Evolutionary conservation across 768 basidiomycete species (phyloP), one percentile per base, ranked within the genome.

Genomic region (Lactifluus subvellereus): DNA sequence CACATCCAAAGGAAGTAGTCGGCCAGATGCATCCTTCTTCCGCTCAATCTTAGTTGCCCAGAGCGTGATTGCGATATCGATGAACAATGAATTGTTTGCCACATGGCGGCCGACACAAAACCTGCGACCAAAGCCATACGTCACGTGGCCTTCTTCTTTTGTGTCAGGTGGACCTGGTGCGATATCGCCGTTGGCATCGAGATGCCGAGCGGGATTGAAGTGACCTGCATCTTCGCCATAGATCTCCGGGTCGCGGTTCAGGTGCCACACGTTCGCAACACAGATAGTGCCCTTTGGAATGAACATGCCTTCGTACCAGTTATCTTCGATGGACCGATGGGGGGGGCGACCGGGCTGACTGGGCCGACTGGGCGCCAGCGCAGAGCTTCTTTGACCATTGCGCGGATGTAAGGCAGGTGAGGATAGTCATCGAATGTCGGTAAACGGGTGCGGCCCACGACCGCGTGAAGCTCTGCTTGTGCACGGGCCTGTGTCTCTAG

Each of bases 271-370:
- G 20, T 68, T 68, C 33, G 61, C 60, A n/a, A 68, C 63, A 43
- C 60, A 61, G 30, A 66, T 33, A 14, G 61, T 63, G 13, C 65
- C 65, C 32, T 67, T 66, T 18, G 60, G 60, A 5, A 68, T 68
- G 57, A 68, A 67, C 57, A 62, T 63, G 38, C 65, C 67, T 48
- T 68, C 58, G 38, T 68, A 68, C 54, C 66, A 61, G 45, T 68
- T 65, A 20, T 68, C 67, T 49, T 68, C 61, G 10, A 66, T 67
- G 18, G 65, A 66, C 11, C 64, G 66, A 50, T 67, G 66, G 11
- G 65, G 65, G 14, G 64, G 53, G 42, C 65, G 62, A 5, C n/a
- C n/a, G n/a, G n/a, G n/a, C n/a, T n/a, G n/a, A 66, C 47, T 2
- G 65, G 65, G 43, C 59, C 65, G 40, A 66, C 62, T n/a, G 65